phyloP scores from a whole-genome alignment of 345 rosid species.

The Dovyalis caffra region DNA sequence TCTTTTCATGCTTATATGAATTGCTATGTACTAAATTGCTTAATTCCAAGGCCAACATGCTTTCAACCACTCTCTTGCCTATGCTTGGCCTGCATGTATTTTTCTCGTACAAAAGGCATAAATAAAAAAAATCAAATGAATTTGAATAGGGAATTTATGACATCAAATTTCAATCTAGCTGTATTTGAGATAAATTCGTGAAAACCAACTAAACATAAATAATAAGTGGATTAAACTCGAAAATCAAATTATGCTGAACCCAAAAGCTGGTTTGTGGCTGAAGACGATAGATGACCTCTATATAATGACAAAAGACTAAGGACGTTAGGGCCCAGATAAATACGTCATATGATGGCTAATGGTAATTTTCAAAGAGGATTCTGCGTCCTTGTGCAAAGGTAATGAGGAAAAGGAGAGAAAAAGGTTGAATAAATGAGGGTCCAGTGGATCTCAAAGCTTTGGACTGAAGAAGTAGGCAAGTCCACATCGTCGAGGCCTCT shows the following conservation, averaged over 20 bases:
- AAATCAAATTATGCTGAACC: neutral
- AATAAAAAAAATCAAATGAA: neutral
- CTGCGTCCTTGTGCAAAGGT: neutral
- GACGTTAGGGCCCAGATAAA: neutral
- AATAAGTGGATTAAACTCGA: neutral
- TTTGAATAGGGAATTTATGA: neutral
- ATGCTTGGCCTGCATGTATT: no score
- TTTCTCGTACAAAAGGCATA: neutral
- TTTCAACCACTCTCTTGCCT: no score
- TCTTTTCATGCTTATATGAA: slow-evolving; percentile 14
- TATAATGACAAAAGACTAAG: neutral
- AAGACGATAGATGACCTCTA: neutral
- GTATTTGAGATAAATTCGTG: neutral
- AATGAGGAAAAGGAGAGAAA: neutral
- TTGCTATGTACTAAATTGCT: neutral
- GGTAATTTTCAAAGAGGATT: neutral
- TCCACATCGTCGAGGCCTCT: slow-evolving; percentile 3
- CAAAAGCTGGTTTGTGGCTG: neutral
- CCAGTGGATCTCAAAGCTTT: slow-evolving; percentile 15
- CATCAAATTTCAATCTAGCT: neutral
- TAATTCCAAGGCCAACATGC: neutral
- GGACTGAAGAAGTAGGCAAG: neutral
- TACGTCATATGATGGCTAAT: neutral
- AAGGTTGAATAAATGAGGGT: neutral
- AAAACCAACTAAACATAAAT: neutral